These are phyloP conservation scores for Hymenoscyphus fraxineus DNA, from an alignment of 2,329 filamentous ascomycete genomes.

Conservation along the genomic window DNA sequence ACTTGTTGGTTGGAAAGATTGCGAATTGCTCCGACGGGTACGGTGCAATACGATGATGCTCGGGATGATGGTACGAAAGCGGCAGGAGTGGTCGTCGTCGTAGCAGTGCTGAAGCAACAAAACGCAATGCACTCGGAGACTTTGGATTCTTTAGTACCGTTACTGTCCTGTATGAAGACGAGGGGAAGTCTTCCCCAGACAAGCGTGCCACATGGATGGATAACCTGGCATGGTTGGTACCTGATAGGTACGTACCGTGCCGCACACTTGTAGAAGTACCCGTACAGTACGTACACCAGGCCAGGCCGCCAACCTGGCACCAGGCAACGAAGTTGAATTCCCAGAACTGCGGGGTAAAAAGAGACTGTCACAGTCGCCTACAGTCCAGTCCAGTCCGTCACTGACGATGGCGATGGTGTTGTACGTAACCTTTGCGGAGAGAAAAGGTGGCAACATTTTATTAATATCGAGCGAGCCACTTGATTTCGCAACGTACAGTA, in stretches of 20 bases:
- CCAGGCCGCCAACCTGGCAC: background rate
- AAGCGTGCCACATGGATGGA: background rate
- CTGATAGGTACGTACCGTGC: too few species aligned
- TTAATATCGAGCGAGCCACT: background rate
- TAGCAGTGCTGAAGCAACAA: background rate
- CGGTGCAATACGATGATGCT: background rate
- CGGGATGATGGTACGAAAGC: background rate
- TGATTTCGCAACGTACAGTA: background rate
- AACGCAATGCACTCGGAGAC: background rate
- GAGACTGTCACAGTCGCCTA: background rate
- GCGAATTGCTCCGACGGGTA: background rate
- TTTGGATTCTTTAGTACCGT: too few species aligned
- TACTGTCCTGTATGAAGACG: background rate
- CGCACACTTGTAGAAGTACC: too few species aligned
- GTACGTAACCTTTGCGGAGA: background rate
- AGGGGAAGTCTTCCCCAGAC: background rate
- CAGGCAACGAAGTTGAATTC: background rate
- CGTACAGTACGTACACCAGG: background rate
- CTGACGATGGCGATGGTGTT: conserved; percentile 2
- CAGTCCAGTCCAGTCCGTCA: too few species aligned
- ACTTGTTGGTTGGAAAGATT: background rate
- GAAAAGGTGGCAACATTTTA: background rate
- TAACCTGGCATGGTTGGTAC: background rate
- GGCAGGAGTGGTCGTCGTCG: background rate
- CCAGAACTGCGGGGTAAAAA: background rate